A percentile compares a stretch with the other conserved stretches of the same genome.
Conservation (phyloP, 345 rosid species). For the Melaleuca quinquenervia region DNA sequence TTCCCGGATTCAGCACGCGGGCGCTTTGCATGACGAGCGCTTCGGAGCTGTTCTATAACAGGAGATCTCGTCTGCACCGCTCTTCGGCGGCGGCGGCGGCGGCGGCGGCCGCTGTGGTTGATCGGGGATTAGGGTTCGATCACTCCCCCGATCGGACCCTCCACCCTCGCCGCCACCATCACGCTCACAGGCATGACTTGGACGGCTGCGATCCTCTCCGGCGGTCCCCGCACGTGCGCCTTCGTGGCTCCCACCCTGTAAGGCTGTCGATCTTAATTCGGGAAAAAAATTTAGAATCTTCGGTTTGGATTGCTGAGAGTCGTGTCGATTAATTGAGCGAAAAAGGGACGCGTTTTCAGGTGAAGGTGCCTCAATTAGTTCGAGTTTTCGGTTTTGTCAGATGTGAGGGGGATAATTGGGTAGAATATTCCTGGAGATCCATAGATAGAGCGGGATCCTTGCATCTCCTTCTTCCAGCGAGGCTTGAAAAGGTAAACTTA, state of each 20-base stretch:
- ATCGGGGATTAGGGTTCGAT: constrained; percentile 27
- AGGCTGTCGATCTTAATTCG: not conserved
- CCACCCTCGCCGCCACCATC: constrained; percentile 19
- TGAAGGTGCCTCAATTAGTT: not conserved
- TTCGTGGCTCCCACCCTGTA: constrained; percentile 32
- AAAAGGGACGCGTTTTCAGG: not conserved
- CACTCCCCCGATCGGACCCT: constrained; percentile 26
- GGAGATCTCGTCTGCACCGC: constrained; percentile 73
- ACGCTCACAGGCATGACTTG: constrained; percentile 37
- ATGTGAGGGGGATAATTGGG: not conserved
- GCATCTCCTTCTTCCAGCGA: not conserved
- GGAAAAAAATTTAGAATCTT: too few relatives aligned
- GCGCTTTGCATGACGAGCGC: constrained; percentile 70
- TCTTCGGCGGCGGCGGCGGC: not conserved
- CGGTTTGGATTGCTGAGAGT: not conserved
- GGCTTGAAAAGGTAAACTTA: not conserved
- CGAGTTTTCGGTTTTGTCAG: not conserved
- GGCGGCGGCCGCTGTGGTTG: not conserved
- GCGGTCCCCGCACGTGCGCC: constrained; percentile 41
- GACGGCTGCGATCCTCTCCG: constrained; percentile 54
- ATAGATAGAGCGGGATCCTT: not conserved
- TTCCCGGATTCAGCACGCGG: not conserved
- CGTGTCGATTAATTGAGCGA: not conserved
- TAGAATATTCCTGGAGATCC: not conserved
- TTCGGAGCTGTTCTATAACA: constrained; percentile 68